Evolutionary conservation across 768 basidiomycete genomes (phyloP).

Genomic region (Tylopilus felleus): DNA sequence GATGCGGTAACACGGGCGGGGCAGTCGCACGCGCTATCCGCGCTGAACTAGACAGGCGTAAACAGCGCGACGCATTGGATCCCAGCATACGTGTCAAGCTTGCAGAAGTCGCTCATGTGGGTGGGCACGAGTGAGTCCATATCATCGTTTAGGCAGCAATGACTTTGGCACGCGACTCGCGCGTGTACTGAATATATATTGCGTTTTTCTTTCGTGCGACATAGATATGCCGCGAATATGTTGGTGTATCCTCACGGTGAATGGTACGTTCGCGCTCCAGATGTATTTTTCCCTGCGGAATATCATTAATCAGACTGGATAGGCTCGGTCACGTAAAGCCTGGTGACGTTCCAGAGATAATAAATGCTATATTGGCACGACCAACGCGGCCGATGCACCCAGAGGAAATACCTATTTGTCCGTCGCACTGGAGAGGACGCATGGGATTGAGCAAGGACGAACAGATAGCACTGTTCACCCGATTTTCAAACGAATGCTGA

Average conservation of each 20-base stretch:
- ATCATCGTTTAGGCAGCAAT: background rate
- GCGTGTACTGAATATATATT: background rate
- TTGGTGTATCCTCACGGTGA: conserved; percentile 69
- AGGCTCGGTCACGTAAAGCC: conserved; percentile 66
- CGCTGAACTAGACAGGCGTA: conserved; percentile 46
- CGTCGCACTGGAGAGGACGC: conserved; percentile 64
- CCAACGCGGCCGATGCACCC: conserved; percentile 27
- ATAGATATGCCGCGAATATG: conserved; percentile 66
- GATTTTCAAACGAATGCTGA: background rate
- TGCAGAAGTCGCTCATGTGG: conserved; percentile 73
- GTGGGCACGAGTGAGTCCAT: conserved; percentile 71
- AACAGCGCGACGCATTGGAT: conserved; percentile 25
- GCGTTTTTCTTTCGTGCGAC: background rate
- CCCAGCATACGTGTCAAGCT: conserved; percentile 40
- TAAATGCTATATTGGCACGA: conserved; percentile 42
- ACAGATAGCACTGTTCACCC: conserved; percentile 41
- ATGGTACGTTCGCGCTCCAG: conserved; percentile 44
- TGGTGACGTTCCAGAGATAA: conserved; percentile 50
- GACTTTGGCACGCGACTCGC: background rate
- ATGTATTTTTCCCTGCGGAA: background rate
- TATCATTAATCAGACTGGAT: background rate
- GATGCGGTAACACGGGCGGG: conserved; percentile 67
- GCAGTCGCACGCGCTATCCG: conserved; percentile 52
- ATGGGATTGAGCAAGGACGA: conserved; percentile 63
- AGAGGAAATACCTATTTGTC: conserved; percentile 38